Base-by-base conservation (phyloP, 352 stramenopile species). In the Phytophthora tubulina region DNA sequence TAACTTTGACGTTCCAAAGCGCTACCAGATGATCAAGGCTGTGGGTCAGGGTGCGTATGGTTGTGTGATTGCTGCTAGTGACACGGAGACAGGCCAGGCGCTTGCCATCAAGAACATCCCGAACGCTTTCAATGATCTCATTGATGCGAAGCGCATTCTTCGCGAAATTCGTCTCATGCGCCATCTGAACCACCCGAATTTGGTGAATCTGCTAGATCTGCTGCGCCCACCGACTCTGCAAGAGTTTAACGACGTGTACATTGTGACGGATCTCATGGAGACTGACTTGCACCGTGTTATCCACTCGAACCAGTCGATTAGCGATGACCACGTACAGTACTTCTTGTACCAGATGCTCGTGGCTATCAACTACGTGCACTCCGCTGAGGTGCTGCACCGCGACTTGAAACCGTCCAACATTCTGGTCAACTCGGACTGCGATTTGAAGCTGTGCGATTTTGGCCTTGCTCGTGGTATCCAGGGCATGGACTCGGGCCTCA, bases 21-120 rank as follows among this genome's bases (percentile, higher is more conserved):
- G 89, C 35, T 96, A 96, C 67, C 88, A 96, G 66, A 93, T 96
- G 85, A 96, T 96, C 70, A 95, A 95, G 63, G 89, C 86, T 6
- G 80, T 98, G 30, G 94, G 94, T 7, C 94, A 97, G 76, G 94
- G 94, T 36, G 94, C 93, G 3, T 98, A 98, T 67, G 94, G 94
- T 14, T 95, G 93, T 57, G 94, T 98, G 54, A 97, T 98, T 56
- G 89, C 88, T 50, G 86, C 86, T 15, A 96, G 90, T 54, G 87
- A 96, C 74, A 96, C 81, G 50, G 87, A 95, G 57, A 96, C 90
- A 2, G 88, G 92, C 2, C 85, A 91, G 52, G 90, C 95, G 57
- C 91, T 99, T 32, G 96, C 95, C 5, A 98, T 99, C 72, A 99
- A 99, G 78, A 99, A 98, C 84, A 93, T 99, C 13, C 93, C 95